phyloP scores from a whole-genome alignment of 2,329 filamentous ascomycete species.

The Cladophialophora immunda region DNA sequence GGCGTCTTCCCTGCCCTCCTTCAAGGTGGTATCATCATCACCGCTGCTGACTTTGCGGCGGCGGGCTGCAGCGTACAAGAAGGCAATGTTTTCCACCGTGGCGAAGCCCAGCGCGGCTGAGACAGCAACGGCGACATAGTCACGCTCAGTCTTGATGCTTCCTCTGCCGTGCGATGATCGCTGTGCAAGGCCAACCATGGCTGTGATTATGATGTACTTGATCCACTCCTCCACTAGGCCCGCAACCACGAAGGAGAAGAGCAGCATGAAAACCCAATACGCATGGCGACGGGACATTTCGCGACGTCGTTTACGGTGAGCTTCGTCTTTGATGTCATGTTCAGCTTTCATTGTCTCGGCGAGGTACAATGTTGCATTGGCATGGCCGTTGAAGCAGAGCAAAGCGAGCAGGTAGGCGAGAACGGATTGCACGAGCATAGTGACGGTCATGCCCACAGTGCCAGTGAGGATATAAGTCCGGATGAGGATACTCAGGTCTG shows the following conservation, averaged over 20 bases:
- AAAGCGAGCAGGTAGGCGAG: conserved; percentile 20
- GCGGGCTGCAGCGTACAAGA: conserved; percentile 2
- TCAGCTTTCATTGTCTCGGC: conserved; percentile 12
- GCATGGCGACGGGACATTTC: conserved; percentile 28
- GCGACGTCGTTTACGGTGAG: conserved; percentile 13
- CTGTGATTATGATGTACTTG: conserved; percentile 28
- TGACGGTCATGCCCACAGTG: conserved; percentile 31
- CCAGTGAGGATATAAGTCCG: conserved; percentile 38
- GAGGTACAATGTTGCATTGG: conserved; percentile 8
- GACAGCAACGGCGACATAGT: conserved; percentile 28
- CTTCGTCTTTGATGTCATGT: background rate
- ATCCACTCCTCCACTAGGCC: conserved; percentile 36
- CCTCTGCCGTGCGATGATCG: background rate
- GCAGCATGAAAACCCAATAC: conserved; percentile 37
- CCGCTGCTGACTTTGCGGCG: conserved; percentile 23
- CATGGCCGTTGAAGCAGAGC: conserved; percentile 20
- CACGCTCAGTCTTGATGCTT: conserved; percentile 23
- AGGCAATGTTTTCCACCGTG: conserved; percentile 38
- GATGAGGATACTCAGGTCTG: conserved; percentile 16
- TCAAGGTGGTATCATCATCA: too few relatives aligned
- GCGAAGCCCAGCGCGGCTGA: conserved; percentile 38
- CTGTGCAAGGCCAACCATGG: background rate
- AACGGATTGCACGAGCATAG: conserved; percentile 30
- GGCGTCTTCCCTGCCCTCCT: conserved; percentile 7
- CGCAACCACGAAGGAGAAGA: conserved; percentile 31